These are phyloP conservation scores for Fusarium redolens DNA, from an alignment of 2,329 filamentous ascomycete genomes.

Conservation along the genomic window DNA sequence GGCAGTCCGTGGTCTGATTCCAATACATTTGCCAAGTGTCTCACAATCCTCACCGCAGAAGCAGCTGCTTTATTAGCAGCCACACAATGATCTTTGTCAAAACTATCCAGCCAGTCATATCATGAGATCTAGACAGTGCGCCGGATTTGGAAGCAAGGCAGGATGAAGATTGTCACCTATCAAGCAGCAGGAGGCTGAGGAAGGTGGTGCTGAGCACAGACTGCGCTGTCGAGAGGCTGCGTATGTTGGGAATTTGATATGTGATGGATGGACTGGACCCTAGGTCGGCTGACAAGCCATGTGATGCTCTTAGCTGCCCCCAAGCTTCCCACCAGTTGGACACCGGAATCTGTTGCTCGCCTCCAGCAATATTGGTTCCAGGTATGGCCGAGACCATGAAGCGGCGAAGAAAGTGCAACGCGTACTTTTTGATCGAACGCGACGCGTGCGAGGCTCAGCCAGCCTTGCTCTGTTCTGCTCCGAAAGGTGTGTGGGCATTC, in stretches of 20 bases:
- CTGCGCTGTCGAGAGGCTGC: conserved; percentile 19
- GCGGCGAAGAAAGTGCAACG: conserved; percentile 18
- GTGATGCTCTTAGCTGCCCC: conserved; percentile 35
- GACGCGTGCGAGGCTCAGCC: conserved; percentile 41
- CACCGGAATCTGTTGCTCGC: conserved; percentile 26
- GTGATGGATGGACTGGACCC: conserved; percentile 26
- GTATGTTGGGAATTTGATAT: conserved; percentile 24
- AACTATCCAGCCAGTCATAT: conserved; percentile 25
- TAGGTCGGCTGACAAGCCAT: conserved; percentile 46
- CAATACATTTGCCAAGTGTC: conserved; percentile 29
- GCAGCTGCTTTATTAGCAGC: conserved; percentile 21
- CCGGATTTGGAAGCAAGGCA: conserved; percentile 21
- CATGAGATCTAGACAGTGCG: conserved; percentile 30
- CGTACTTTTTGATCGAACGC: conserved; percentile 27
- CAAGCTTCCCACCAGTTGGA: conserved; percentile 9
- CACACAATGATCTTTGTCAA: conserved; percentile 25
- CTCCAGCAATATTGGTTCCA: conserved; percentile 5
- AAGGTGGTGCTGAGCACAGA: conserved; percentile 30
- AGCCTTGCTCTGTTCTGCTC: conserved; percentile 21
- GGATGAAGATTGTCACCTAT: conserved; percentile 14
- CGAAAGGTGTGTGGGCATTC: conserved; percentile 28
- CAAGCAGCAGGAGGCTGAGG: conserved; percentile 22
- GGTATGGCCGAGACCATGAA: conserved; percentile 2
- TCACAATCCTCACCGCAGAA: conserved; percentile 16
- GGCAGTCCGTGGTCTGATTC: conserved; percentile 6